Evolutionary conservation across 2,329 filamentous ascomycete species (phyloP), one percentile per base, ranked within the genome.

Genomic region (Geosmithia flava): DNA sequence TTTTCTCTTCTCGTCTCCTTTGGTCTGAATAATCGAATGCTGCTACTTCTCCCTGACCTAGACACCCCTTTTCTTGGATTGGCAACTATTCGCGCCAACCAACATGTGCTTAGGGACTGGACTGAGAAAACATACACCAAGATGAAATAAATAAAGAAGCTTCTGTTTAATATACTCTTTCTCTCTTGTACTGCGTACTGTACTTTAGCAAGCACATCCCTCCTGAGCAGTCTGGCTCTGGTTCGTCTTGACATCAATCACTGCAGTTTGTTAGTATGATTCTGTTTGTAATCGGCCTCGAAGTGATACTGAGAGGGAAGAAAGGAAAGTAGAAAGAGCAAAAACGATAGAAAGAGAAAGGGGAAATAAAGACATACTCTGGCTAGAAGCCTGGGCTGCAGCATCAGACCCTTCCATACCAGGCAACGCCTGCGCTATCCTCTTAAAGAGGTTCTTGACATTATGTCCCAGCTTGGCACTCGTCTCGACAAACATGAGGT

Each of bases 401-500:
- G 83, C 81, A 55, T 88, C 85, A 56, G 89, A 83, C 15, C 88
- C 89, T 66, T 98, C 93, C 93, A 98, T 97, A 20, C 93, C 93
- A 7, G 93, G 93, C 58, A 98, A 72, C 39, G 94, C 93, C 69
- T 98, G 93, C 41, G 94, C 93, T 79, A 98, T 98, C 72, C 89
- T 85, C 75, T 90, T 87, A 72, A 98, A 98, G 50, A 98, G 74
- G 56, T 85, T 87, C 76, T 98, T 98, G 57, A 98, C 94, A 63
- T 98, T 98, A 68, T 97, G 89, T 41, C 94, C 90, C 13, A 95
- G 76, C 76, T 98, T 98, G 48, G 93, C 93, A 66, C 89, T 96
- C 48, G 93, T 98, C 75, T 98, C 93, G 58, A 98, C 93, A 62
- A 98, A 98, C 87, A 98, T 96, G 56, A 96, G 73, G 55, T 93